These are phyloP conservation scores for Chaetoceros muelleri DNA, from an alignment of 108 stramenopile species.

Conservation along the genomic window DNA sequence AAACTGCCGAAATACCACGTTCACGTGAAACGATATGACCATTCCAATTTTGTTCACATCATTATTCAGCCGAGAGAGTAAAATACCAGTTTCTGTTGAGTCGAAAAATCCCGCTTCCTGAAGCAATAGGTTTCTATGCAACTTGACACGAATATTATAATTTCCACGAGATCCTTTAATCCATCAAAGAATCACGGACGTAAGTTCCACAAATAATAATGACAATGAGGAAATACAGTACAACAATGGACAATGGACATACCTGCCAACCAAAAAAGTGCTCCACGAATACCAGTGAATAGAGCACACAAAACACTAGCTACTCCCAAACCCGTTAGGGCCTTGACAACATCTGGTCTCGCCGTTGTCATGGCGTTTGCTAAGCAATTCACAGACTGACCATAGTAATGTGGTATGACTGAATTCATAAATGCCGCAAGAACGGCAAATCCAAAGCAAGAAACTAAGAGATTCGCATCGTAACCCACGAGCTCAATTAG, in stretches of 20 bases:
- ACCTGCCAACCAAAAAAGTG: constrained; percentile 83
- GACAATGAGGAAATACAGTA: background rate
- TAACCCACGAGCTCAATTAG: constrained; percentile 66
- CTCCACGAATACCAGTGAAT: constrained; percentile 72
- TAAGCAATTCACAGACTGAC: constrained; percentile 57
- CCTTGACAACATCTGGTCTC: constrained; percentile 25
- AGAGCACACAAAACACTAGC: constrained; percentile 47
- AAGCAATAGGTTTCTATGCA: constrained; percentile 71
- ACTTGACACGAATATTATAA: constrained; percentile 77
- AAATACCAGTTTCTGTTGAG: constrained; percentile 58
- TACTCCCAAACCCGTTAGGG: constrained; percentile 48
- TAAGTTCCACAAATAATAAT: background rate
- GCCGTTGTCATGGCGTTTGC: constrained; percentile 32
- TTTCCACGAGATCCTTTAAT: constrained; percentile 55
- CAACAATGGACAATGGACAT: constrained; percentile 7
- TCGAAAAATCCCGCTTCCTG: constrained; percentile 90
- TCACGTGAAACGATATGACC: constrained; percentile 75
- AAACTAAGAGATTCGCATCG: constrained; percentile 45
- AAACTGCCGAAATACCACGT: constrained; percentile 70
- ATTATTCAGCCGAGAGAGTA: constrained; percentile 73
- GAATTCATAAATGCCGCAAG: constrained; percentile 69
- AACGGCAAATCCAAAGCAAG: constrained; percentile 60
- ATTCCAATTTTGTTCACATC: constrained; percentile 85
- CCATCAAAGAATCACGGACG: background rate
- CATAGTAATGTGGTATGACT: constrained; percentile 61